These are phyloP conservation scores for Paraconiothyrium sp. DNA, from an alignment of 2,329 filamentous ascomycete genomes.

Conservation along the genomic window DNA sequence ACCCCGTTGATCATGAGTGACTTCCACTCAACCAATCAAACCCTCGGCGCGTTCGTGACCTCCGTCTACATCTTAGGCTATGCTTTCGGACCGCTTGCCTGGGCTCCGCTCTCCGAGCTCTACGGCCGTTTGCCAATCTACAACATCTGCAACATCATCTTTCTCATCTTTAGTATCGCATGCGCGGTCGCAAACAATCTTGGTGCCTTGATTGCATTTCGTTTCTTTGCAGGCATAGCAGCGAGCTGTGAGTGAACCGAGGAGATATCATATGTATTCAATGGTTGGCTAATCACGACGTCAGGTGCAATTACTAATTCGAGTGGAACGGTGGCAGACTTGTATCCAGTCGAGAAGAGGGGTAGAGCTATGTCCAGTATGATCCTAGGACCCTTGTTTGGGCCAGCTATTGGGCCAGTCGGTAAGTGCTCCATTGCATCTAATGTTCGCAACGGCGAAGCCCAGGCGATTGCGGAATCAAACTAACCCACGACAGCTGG, in stretches of 20 bases:
- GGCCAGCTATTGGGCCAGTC: constrained; percentile 28
- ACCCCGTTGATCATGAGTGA: constrained; percentile 16
- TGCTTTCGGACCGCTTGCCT: constrained; percentile 29
- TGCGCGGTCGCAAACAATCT: constrained; percentile 67
- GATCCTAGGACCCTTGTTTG: constrained; percentile 24
- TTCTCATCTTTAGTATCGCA: constrained; percentile 68
- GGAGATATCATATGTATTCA: too few species aligned
- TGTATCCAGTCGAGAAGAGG: constrained; percentile 27
- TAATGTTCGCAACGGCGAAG: not conserved
- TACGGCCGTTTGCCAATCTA: constrained; percentile 45
- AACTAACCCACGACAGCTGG: constrained; percentile 9
- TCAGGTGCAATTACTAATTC: constrained; percentile 29
- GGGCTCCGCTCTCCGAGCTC: constrained; percentile 36
- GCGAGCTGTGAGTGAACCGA: constrained; percentile 14
- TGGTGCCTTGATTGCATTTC: constrained; percentile 63
- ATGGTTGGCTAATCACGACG: not conserved
- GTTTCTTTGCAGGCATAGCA: constrained; percentile 53
- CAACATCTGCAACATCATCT: constrained; percentile 64
- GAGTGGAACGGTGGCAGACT: constrained; percentile 37
- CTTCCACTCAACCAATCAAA: constrained; percentile 20
- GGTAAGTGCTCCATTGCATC: not conserved
- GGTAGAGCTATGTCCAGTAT: constrained; percentile 31
- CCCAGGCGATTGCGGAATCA: not conserved
- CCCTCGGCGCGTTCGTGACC: constrained; percentile 15
- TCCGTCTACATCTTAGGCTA: constrained; percentile 36